Evolutionary conservation across 2,329 filamentous ascomycete genomes (phyloP), one percentile per base, ranked within the genome.

Genomic region (Pyrenophora seminiperda): DNA sequence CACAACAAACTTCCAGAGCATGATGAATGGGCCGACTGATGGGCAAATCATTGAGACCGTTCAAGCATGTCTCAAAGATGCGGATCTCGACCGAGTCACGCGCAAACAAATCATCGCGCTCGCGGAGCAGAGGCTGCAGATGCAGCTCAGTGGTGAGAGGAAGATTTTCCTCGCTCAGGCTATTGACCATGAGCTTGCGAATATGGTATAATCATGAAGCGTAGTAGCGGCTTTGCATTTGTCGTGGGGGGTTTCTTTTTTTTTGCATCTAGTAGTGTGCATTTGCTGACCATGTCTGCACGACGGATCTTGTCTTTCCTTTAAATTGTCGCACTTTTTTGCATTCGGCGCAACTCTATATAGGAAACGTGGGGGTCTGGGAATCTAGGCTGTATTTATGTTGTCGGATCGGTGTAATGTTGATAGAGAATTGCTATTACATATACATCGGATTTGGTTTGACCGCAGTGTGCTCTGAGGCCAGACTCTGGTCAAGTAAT

Each of bases 31-130:
- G 0, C 89, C 91, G 0, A 90, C 88, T 59, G 92, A 97, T 65
- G 79, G 78, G 37, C 82, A 85, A 53, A 97, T 99, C 58, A 81
- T 90, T 14, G 89, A 95, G 54, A 89, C 90, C 1, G 93, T 97
- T 55, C 88, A 91, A 66, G 79, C 82, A 41, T 94, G 94, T 63
- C 79, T 99, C 55, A 77, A 81, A 13, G 93, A 97, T 66, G 91
- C 97, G 0, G 93, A 99, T 73, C 80, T 99, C 33, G 94, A 99
- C 72, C 93, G 83, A n/a, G 90, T 97, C 39, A 99, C 94, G 5
- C 99, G 97, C 85, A 99, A 99, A 79, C 93, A 97, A 77, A 77
- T 85, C 71, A 78, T 78, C 73, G 92, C 90, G 3, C 81, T 97
- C 36, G 91, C 96, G 10, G 94, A 99, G 77, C 91, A 97, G 78